Evolutionary conservation across 2,329 filamentous ascomycete species (phyloP), one percentile per base, ranked within the genome.

Genomic region (Trichoderma lentiforme): DNA sequence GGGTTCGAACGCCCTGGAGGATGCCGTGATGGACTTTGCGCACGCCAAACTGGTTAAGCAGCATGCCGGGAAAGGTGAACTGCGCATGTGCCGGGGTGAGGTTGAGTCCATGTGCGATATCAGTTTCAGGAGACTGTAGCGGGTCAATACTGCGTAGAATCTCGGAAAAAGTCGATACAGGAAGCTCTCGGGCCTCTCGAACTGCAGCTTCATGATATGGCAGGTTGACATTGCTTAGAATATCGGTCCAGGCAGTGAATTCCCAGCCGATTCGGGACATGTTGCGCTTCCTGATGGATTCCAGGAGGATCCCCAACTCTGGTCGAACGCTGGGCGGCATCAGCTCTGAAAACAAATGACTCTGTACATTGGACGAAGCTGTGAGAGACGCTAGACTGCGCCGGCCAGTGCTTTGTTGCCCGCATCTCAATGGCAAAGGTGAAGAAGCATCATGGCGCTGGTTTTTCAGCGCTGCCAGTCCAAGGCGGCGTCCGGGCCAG

Each of bases 131-230:
- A 21, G 89, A 80, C 26, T 80, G 76, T 5, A 87, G 76, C 0
- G 92, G 91, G 71, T 92, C 89, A 9, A 94, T 80, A 6, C 85
- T 83, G 39, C 86, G 85, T 34, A 95, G 79, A 11, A 92, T 86
- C 74, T 92, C 89, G 1, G 89, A 88, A 76, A 94, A 90, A 1
- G 86, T 86, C 1, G 85, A 82, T 2, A 84, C 79, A 0, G 90
- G 84, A 26, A 94, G 77, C 0, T 73, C 65, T 15, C 74, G 74
- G 6, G 84, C 74, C 58, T 82, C 77, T 7, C 78, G 73, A 8
- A 80, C 76, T 18, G 80, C 76, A 6, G 74, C 73, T 1, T 75
- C 61, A n/a, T 77, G 68, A 3, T 71, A 34, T 36, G 79, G 75
- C 4, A 51, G 61, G 21, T 74, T 56, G 11, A 66, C 3, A 21